Evolutionary conservation across 441 rosid genomes (phyloP).

Genomic region (Pelargonium cotyledonis): DNA sequence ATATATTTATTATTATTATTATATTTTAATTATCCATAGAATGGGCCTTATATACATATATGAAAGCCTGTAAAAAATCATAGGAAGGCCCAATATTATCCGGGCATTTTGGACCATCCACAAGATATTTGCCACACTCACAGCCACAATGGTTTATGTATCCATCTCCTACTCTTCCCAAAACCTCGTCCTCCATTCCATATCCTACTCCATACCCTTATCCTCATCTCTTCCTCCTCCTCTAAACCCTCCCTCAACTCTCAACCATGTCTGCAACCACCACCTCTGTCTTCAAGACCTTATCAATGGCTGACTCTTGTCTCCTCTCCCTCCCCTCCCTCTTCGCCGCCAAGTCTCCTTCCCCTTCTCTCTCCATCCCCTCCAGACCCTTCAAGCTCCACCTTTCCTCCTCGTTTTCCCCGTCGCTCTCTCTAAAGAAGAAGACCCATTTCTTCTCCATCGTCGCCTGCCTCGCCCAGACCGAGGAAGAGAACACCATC

Average conservation of each 20-base stretch:
- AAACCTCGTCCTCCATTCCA: background rate
- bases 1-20: too few relatives aligned
- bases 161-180: background rate
- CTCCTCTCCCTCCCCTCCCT: background rate
- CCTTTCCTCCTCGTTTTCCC: background rate
- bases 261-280: background rate
- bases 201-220: conserved; percentile 1
- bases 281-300: conserved; percentile 1
- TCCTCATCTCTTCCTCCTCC: background rate
- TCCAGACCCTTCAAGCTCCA: background rate
- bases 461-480: background rate
- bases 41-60: conserved; percentile 3
- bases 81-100: conserved; percentile 10
- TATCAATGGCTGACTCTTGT: conserved; percentile 3
- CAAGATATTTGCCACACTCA: background rate
- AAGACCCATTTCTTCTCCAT: background rate
- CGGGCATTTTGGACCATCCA: conserved; percentile 22
- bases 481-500: conserved; percentile 11
- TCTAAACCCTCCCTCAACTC: background rate
- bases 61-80: conserved; percentile 9
- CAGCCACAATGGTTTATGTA: background rate
- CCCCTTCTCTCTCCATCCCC: background rate
- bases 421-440: background rate
- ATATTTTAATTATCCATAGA: background rate
- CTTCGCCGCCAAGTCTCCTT: background rate